A percentile compares a stretch with the other conserved stretches of the same genome.
phyloP scores from a whole-genome alignment of 345 rosid species.

The Populus tremula region DNA sequence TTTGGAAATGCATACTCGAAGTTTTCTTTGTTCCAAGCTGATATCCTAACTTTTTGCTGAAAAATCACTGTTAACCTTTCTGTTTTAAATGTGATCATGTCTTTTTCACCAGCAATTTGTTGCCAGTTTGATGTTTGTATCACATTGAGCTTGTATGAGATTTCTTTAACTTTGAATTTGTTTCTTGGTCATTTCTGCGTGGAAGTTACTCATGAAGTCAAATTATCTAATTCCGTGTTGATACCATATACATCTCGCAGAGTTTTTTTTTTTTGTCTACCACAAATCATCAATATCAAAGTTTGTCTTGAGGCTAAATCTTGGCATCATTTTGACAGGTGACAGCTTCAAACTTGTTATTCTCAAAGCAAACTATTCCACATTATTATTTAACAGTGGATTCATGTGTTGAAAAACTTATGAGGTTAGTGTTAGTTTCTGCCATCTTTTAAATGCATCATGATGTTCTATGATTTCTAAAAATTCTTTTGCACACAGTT shows the following conservation, averaged over 20 bases:
- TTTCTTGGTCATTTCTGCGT: neutral
- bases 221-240: neutral
- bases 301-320: conserved; percentile 16
- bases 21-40: neutral
- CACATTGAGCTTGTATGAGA: neutral
- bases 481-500: conserved; percentile 37
- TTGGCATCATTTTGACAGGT: conserved; percentile 48
- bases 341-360: conserved; percentile 83
- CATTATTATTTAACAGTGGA: conserved; percentile 94
- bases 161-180: too few relatives aligned
- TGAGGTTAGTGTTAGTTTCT: conserved; percentile 53
- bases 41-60: neutral
- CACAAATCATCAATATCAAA: neutral
- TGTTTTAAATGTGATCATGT: neutral
- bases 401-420: conserved; percentile 87
- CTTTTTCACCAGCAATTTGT: neutral
- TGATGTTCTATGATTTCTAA: neutral
- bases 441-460: neutral
- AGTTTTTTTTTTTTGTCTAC: neutral
- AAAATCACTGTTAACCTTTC: neutral
- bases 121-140: neutral
- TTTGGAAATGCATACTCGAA: neutral
- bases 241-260: neutral
- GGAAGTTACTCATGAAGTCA: neutral
- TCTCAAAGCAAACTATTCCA: conserved; percentile 96